These are phyloP conservation scores for Polyporus tsugae DNA, from an alignment of 1,284 basidiomycete species.

Conservation along the genomic window DNA sequence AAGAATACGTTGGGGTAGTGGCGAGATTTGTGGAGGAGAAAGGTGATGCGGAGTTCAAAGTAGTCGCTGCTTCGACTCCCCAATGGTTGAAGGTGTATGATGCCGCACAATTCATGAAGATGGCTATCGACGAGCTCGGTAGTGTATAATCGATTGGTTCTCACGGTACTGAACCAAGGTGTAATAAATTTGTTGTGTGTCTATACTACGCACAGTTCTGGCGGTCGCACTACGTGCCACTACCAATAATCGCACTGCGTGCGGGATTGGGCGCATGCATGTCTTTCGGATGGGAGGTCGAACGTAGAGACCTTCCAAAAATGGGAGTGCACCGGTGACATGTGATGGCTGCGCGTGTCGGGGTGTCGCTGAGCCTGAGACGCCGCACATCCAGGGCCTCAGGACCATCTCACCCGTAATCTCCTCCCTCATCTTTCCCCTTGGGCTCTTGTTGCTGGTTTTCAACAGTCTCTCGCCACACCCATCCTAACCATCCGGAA, in stretches of 20 bases:
- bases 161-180: background rate
- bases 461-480: constrained; percentile 15
- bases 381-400: constrained; percentile 6
- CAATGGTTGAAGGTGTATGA: constrained; percentile 37
- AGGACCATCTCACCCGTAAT: constrained; percentile 23
- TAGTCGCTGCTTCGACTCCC: constrained; percentile 3
- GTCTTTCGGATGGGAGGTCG: background rate
- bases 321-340: constrained; percentile 18
- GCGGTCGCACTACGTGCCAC: background rate
- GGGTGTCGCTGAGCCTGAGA: constrained; percentile 3
- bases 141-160: constrained; percentile 1
- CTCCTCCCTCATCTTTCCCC: constrained; percentile 20
- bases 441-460: constrained; percentile 9
- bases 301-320: constrained; percentile 28
- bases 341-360: constrained; percentile 28
- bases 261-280: too few relatives aligned
- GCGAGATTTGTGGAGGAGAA: constrained; percentile 53
- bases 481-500: background rate
- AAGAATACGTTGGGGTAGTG: constrained; percentile 69
- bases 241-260: background rate
- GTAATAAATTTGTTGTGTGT: background rate
- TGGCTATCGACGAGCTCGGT: constrained; percentile 52
- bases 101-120: constrained; percentile 36
- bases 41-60: constrained; percentile 7
- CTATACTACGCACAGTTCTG: background rate